Evolutionary conservation across 768 basidiomycete genomes (phyloP).

Genomic region (Lentinus tigrinus): DNA sequence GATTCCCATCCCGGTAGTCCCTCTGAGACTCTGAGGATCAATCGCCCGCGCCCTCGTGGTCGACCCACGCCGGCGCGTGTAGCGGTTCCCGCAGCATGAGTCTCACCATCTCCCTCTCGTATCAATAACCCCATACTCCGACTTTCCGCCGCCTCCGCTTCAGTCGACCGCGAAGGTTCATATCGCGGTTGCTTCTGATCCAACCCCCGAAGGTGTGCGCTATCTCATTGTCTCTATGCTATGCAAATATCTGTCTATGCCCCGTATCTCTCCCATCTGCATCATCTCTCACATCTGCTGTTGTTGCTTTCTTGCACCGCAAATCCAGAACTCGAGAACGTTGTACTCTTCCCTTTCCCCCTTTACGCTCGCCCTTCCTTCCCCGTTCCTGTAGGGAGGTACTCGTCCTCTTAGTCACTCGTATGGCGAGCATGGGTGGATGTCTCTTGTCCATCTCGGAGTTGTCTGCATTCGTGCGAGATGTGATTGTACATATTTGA

Average conservation of each 20-base stretch:
- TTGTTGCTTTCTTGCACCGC: constrained; percentile 16
- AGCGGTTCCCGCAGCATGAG: constrained; percentile 28
- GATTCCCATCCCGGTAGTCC: constrained; percentile 27
- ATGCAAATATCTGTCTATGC: constrained; percentile 34
- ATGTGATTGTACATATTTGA: constrained; percentile 18
- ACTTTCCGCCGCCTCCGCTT: not conserved
- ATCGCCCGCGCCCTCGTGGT: constrained; percentile 45
- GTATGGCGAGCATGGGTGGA: not conserved
- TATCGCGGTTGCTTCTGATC: not conserved
- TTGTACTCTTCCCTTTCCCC: constrained; percentile 1
- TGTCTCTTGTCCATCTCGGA: constrained; percentile 21
- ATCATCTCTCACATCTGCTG: not conserved
- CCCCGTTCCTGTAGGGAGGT: not conserved
- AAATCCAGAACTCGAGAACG: not conserved
- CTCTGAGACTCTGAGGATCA: constrained; percentile 41
- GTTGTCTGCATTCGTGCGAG: constrained; percentile 12
- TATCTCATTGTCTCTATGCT: constrained; percentile 25
- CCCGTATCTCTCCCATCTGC: not conserved
- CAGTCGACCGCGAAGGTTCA: not conserved
- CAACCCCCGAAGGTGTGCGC: not conserved
- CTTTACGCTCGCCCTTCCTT: not conserved
- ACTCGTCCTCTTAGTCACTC: not conserved
- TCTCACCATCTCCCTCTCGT: not conserved
- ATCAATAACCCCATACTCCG: not conserved
- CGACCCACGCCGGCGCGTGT: constrained; percentile 36